Evolutionary conservation across 345 rosid genomes (phyloP), one percentile per base, ranked within the genome.

Genomic region (Acer yangbiense): DNA sequence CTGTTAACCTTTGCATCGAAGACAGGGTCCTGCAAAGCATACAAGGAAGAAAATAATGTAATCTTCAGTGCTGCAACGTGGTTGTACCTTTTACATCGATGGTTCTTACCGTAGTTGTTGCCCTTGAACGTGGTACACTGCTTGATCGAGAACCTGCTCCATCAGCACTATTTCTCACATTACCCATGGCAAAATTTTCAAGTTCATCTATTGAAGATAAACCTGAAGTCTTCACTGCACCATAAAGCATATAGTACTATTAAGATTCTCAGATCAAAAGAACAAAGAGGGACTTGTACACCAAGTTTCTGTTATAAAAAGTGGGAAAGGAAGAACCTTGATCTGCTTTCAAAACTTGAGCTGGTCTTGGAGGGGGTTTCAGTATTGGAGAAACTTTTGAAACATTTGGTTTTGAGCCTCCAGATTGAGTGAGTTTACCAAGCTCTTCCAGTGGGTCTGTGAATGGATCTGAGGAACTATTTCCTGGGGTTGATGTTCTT

Each of bases 81-180:
- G 14, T 44, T 50, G 17, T 29, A n/a, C 46, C 75, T 69, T 81
- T 6, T 58, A 65, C 43, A 82, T 63, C 73, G 61, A n/a, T 64
- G 18, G 50, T 78, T 76, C 88, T 87, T 84, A 95, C 98, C 79
- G 27, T 82, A 77, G 85, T 75, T 62, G 85, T 25, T 20, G 87
- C 68, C 81, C 94, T 89, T 67, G 90, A 86, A 80, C 84, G 90
- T 46, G 98, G 98, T 23, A 79, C 94, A 84, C 94, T 95, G 80
- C 83, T 89, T 78, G 98, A 92, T 54, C 90, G 87, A 78, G 79
- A 78, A 76, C 85, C 87, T 73, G 63, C 32, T 65, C 67, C 62
- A 77, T 39, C 48, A 72, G 72, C 81, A 83, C 82, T 90, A 65
- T 79, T 87, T 60, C 60, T 82, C 79, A 71, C 84, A 43, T 83